Conservation (phyloP, 2,329 filamentous ascomycete genomes). For the Colletotrichum falcatum region DNA sequence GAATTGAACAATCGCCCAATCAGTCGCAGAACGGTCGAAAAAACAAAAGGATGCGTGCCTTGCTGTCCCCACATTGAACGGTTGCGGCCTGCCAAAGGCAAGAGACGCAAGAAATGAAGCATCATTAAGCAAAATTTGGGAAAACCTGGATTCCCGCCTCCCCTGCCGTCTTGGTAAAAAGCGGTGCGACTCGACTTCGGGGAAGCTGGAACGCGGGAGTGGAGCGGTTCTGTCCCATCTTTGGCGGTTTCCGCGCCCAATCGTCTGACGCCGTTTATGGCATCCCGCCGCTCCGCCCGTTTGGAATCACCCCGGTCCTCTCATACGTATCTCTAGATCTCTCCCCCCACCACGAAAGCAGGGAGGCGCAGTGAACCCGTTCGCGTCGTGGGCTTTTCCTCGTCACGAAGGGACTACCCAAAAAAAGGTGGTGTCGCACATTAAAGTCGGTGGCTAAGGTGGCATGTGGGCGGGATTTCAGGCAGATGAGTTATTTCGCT, state of each 20-base stretch:
- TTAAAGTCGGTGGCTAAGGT: slow-evolving; percentile 20
- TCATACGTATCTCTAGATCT: background rate
- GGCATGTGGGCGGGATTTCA: slow-evolving; percentile 22
- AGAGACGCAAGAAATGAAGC: slow-evolving; percentile 10
- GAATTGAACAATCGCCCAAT: background rate
- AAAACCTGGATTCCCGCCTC: background rate
- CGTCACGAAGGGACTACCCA: background rate
- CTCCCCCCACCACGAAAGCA: slow-evolving; percentile 31
- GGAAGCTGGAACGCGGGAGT: slow-evolving; percentile 31
- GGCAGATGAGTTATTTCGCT: slow-evolving; percentile 5
- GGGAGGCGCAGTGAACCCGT: slow-evolving; percentile 35
- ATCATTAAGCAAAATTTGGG: background rate
- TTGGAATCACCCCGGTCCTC: slow-evolving; percentile 21
- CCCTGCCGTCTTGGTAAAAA: slow-evolving; percentile 33
- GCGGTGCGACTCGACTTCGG: slow-evolving; percentile 22
- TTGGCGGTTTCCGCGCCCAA: slow-evolving; percentile 22
- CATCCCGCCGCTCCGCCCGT: slow-evolving; percentile 30
- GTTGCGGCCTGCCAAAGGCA: slow-evolving; percentile 7
- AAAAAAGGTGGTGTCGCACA: slow-evolving; percentile 12
- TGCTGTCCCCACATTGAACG: background rate
- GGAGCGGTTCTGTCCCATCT: slow-evolving; percentile 13
- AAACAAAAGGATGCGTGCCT: background rate
- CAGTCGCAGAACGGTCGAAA: background rate
- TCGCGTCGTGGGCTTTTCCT: slow-evolving; percentile 25
- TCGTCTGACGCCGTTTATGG: slow-evolving; percentile 26